Percentiles rank a stretch among this genome's conserved stretches.
These are phyloP conservation scores for Saururus chinensis DNA, from an alignment of 164 flowering plant species.

Conservation along the genomic window DNA sequence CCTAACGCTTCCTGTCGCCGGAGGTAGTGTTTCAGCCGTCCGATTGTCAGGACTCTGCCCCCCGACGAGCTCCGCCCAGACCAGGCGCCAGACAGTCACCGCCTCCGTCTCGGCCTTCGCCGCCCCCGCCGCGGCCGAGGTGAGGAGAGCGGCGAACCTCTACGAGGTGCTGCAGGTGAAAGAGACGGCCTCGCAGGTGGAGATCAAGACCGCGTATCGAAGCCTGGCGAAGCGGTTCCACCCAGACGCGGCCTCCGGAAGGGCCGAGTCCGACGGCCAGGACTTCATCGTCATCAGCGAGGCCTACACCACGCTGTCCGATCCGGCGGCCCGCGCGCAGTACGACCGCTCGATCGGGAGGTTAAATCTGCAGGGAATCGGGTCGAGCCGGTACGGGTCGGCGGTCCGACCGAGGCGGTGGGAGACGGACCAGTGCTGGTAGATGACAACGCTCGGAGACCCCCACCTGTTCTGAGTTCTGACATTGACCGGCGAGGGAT, in stretches of 20 bases:
- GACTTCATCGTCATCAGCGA: conserved; percentile 65
- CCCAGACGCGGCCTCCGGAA: conserved; percentile 49
- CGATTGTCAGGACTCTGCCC: background rate
- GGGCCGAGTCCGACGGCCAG: conserved; percentile 28
- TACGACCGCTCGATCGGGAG: conserved; percentile 27
- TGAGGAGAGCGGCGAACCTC: conserved; percentile 15
- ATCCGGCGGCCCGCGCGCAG: conserved; percentile 52
- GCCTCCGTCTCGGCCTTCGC: background rate
- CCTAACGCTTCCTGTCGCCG: background rate
- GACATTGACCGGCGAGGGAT: no score
- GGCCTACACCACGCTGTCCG: conserved; percentile 73
- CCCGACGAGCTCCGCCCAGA: background rate
- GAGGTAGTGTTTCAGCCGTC: background rate
- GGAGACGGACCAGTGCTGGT: conserved; percentile 95
- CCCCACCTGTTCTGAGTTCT: no score
- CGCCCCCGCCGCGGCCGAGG: conserved; percentile 1
- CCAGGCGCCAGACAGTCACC: background rate
- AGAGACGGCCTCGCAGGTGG: conserved; percentile 32
- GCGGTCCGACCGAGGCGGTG: conserved; percentile 57
- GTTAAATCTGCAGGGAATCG: no score
- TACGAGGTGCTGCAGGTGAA: conserved; percentile 51
- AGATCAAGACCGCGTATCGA: conserved; percentile 71
- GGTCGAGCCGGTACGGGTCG: no score
- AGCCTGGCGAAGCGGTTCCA: conserved; percentile 55
- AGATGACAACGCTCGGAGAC: conserved; percentile 1